Base-by-base conservation (phyloP, 1,284 basidiomycete genomes). In the Trichosporon sp. region DNA sequence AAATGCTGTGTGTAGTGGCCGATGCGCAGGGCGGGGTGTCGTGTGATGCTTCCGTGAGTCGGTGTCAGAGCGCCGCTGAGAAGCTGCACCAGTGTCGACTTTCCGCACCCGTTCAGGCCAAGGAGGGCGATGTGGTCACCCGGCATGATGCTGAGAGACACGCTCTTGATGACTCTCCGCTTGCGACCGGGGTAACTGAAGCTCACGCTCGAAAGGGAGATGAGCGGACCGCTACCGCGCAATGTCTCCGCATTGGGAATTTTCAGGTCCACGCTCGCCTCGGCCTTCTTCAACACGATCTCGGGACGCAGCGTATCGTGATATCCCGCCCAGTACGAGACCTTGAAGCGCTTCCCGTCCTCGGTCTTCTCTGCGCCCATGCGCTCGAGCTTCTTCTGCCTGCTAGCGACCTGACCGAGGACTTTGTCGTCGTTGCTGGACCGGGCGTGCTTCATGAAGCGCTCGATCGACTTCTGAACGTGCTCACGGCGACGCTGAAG, bases 331-430 rank as follows among this genome's bases (percentile, higher is more conserved):
- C 82, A 70, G 71, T 89, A 14, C 86, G 81, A 69, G 36, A 88
- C 81, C 77, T 88, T 89, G 81, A 88, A 89, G 10, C 85, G 81
- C 49, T 73, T 73, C 1, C 83, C 83, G 61, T 82, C 83, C 21
- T 77, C 79, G 58, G 78, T 82, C 25, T 81, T 81, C 72, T 88
- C 86, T 37, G 83, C 69, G 7, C 86, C 86, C n/a, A 86, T 80
- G 36, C 86, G 84, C 60, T 86, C 84, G 34, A 86, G 79, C 74
- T 88, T 89, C 78, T 86, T 87, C 73, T 86, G 84, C 8, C 88
- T 76, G 34, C 84, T 85, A 64, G 83, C 83, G n/a, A 83, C 85
- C 40, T 68, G 66, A 7, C 59, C 57, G 29, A 65, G 66, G 37
- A 68, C 64, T 60, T 68, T 68, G 58, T 65, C 64, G 60, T 68